Percentiles rank a stretch among this genome's conserved stretches.
These are phyloP conservation scores for Picea glauca DNA, from an alignment of 75 land plant genomes.

Conservation along the genomic window DNA sequence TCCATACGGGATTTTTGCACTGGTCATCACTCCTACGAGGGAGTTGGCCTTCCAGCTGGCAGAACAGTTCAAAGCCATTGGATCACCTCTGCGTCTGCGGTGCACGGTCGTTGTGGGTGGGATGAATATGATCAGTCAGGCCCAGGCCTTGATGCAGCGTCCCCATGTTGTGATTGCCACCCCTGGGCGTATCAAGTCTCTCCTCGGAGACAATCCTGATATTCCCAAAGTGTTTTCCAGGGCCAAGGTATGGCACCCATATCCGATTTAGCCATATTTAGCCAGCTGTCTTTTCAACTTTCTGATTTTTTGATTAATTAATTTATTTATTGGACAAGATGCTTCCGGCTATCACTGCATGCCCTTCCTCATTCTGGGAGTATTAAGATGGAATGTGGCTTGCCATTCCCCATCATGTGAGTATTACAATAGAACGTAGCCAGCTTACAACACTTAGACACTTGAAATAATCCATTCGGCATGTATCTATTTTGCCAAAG, in stretches of 20 bases:
- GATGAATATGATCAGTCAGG: constrained; percentile 69
- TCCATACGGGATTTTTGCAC: constrained; percentile 85
- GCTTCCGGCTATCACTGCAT: too few species aligned
- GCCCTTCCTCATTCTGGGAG: too few species aligned
- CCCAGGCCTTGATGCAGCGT: constrained; percentile 48
- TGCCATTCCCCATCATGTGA: too few species aligned
- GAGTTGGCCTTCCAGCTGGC: constrained; percentile 92
- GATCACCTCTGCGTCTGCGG: constrained; percentile 53
- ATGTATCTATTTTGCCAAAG: too few species aligned
- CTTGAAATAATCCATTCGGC: too few species aligned
- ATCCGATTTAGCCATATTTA: background rate
- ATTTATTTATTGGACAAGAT: too few species aligned
- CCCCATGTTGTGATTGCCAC: constrained; percentile 97
- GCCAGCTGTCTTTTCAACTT: too few species aligned
- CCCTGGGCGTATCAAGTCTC: constrained; percentile 77
- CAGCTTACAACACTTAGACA: too few species aligned
- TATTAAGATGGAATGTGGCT: too few species aligned
- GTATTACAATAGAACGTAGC: too few species aligned
- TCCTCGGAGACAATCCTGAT: constrained; percentile 61
- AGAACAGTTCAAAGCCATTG: constrained; percentile 93
- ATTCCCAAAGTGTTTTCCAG: constrained; percentile 64
- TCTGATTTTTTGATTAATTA: too few species aligned
- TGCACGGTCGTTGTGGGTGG: constrained; percentile 86
- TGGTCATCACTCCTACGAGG: constrained; percentile 90
- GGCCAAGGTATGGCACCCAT: constrained; percentile 52